Conservation (phyloP, 192 early-diverging fungal genomes). For the Cladochytrium replicatum region DNA sequence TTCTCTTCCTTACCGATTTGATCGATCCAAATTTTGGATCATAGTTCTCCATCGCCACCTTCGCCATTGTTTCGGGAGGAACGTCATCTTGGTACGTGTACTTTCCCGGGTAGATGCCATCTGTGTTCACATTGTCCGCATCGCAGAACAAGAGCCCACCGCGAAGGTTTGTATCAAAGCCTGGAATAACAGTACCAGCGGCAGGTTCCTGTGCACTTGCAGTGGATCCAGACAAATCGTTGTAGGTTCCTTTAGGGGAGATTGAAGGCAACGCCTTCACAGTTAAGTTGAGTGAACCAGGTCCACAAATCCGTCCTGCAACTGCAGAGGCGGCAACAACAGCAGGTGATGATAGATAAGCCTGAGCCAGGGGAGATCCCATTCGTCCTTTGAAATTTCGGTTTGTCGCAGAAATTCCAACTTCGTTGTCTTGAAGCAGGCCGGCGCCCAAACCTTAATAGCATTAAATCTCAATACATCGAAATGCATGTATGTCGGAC, state of each 20-base stretch:
- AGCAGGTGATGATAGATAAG: slow-evolving; percentile 82
- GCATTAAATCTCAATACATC: neutral
- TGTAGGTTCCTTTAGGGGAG: neutral
- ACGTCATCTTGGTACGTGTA: slow-evolving; percentile 98
- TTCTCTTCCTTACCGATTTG: slow-evolving; percentile 38
- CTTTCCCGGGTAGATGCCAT: slow-evolving; percentile 97
- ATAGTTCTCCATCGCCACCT: slow-evolving; percentile 99
- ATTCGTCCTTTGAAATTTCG: slow-evolving; percentile 98
- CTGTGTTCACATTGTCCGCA: slow-evolving; percentile 95
- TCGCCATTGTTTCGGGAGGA: slow-evolving; percentile 75
- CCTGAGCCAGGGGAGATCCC: slow-evolving; percentile 84
- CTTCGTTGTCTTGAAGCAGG: slow-evolving; percentile 88
- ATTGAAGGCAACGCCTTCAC: neutral
- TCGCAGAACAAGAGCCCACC: slow-evolving; percentile 86
- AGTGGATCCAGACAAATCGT: neutral
- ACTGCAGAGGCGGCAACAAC: slow-evolving; percentile 93
- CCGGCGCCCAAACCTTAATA: slow-evolving; percentile 74
- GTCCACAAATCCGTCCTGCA: slow-evolving; percentile 70
- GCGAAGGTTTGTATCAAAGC: slow-evolving; percentile 63
- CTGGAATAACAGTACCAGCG: slow-evolving; percentile 41
- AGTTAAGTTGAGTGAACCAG: slow-evolving; percentile 1
- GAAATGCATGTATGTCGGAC: neutral
- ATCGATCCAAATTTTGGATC: slow-evolving; percentile 75
- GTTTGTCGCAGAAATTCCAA: slow-evolving; percentile 98
- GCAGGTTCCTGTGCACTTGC: slow-evolving; percentile 7